Base-by-base conservation (phyloP, 345 rosid species). In the Litchi chinensis region DNA sequence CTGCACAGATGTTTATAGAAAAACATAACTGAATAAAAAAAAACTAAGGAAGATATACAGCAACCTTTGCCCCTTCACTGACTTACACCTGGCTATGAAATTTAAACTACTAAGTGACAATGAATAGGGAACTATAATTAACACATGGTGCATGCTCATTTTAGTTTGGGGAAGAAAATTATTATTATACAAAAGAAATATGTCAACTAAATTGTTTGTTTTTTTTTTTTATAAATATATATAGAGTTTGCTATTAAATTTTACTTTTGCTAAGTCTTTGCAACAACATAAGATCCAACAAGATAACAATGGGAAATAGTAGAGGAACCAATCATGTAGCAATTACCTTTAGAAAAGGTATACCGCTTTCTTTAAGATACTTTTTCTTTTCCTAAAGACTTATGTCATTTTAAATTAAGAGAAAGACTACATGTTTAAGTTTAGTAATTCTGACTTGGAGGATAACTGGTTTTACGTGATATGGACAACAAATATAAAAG, bases 1-100 rank as follows among this genome's bases (percentile, higher is more conserved):
- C 79, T 40, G 71, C 79, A 83, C 32, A 32, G 79, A 71, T 39
- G 52, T 50, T 82, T 79, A 41, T 46, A 9, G 39, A 21, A 52
- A 68, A 54, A 73, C 56, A 40, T 16, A 79, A 79, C 76, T 63
- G 44, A 67, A 70, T 78, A 39, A 79, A 73, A 57, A 57, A 56
- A 59, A 71, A 37, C 39, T 16, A 48, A 13, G 11, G 41, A 69
- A 63, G 44, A 40, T 68, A 24, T 56, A 72, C 19, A 66, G 65
- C 48, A 28, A 62, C 16, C 50, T 28, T 40, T 37, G 19, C 57
- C 32, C 43, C 70, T 37, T 57, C 72, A 68, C 8, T 8, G 16
- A 13, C 74, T 21, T 6, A 48, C 41, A 26, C 7, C 13, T 68
- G 8, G n/a, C 21, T 12, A 44, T 16, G 10, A 44, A 44, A 43